Percentiles rank a stretch among this genome's conserved stretches.
phyloP scores from a whole-genome alignment of 2,329 filamentous ascomycete genomes.

The Penicillium glabrum region DNA sequence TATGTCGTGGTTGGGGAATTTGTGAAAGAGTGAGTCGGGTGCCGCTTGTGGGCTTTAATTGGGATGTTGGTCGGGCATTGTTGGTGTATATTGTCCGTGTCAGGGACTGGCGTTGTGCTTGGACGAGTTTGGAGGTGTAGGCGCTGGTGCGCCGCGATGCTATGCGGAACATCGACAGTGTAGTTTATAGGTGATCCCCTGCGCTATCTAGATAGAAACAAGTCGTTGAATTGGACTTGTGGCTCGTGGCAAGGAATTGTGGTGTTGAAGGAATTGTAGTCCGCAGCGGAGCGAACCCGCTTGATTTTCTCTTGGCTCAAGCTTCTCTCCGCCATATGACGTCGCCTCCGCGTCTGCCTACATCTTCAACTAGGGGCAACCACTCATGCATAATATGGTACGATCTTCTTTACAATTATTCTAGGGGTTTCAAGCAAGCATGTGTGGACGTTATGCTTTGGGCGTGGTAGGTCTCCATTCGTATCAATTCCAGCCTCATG shows the following conservation, averaged over 20 bases:
- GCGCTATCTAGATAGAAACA: background rate
- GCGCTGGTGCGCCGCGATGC: constrained; percentile 31
- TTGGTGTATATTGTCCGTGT: constrained; percentile 23
- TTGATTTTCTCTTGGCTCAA: constrained; percentile 26
- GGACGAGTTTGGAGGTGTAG: constrained; percentile 18
- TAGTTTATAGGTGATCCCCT: background rate
- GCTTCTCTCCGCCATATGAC: constrained; percentile 30
- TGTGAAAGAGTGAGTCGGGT: background rate
- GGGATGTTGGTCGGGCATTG: constrained; percentile 14
- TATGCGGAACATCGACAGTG: constrained; percentile 26
- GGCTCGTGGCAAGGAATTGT: background rate
- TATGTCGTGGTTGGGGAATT: constrained; percentile 18
- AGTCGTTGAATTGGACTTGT: background rate
- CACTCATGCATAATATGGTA: background rate
- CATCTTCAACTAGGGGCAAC: background rate
- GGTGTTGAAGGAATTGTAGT: background rate
- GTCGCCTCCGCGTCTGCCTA: constrained; percentile 14
- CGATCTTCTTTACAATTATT: background rate
- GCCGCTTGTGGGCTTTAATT: constrained; percentile 2
- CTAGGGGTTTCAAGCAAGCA: constrained; percentile 33
- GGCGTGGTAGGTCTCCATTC: constrained; percentile 53
- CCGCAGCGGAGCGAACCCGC: constrained; percentile 5
- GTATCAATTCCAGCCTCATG: background rate
- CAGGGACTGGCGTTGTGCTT: constrained; percentile 15
- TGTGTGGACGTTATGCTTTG: constrained; percentile 70